These are phyloP conservation scores for Chytriomyces sp. DNA, from an alignment of 192 early-diverging fungal genomes.

Conservation along the genomic window DNA sequence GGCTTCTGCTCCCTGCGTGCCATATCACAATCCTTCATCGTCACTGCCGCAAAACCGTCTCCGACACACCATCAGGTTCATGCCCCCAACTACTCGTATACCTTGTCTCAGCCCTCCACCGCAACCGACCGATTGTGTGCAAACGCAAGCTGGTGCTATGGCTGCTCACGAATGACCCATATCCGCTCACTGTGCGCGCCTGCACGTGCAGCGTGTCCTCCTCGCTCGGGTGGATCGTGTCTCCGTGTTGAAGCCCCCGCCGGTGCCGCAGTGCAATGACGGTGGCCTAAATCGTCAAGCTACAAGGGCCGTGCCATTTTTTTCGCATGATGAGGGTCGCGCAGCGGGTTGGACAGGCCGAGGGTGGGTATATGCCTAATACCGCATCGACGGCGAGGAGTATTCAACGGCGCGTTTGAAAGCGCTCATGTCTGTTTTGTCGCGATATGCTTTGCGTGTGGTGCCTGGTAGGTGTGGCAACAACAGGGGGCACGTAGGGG, in stretches of 20 bases:
- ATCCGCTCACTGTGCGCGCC: not conserved
- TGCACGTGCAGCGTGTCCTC: not conserved
- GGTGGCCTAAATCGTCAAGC: not conserved
- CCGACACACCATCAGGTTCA: not conserved
- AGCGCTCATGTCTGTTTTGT: not conserved
- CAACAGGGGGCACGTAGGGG: no score
- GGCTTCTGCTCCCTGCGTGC: no score
- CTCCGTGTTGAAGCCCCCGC: not conserved
- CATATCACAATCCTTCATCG: no score
- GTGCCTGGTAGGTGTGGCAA: no score
- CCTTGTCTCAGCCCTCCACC: not conserved
- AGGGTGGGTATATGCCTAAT: not conserved
- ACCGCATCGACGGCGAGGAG: not conserved
- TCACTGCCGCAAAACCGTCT: no score
- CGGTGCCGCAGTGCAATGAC: not conserved
- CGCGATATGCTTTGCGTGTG: not conserved
- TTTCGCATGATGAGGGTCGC: not conserved
- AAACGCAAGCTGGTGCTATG: constrained; percentile 11
- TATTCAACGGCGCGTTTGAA: not conserved
- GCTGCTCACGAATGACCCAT: not conserved
- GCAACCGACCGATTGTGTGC: not conserved
- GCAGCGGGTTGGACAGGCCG: not conserved
- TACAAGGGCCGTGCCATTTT: not conserved
- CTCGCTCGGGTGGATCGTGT: not conserved
- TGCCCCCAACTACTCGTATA: not conserved